A percentile compares a stretch with the other conserved stretches of the same genome.
Evolutionary conservation across 306 rosid genomes (phyloP).

Genomic region (Cicer cuneatum): DNA sequence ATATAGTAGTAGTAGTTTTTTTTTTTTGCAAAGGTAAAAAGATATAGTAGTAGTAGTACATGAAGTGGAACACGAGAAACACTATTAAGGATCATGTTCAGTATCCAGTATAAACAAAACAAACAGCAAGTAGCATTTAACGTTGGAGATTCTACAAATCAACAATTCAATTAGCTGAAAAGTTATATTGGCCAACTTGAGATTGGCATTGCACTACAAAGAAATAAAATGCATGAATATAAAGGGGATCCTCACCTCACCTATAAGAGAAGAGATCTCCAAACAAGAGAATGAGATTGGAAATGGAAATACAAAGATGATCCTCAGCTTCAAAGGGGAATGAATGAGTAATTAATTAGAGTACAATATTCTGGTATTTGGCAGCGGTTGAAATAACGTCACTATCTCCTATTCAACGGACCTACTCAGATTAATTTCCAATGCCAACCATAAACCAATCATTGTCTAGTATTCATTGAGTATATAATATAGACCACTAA

Average conservation of each 20-base stretch:
- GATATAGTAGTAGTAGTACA: neutral
- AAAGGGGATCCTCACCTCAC: constrained; percentile 18
- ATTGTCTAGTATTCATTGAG: neutral
- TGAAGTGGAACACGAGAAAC: neutral
- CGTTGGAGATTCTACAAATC: neutral
- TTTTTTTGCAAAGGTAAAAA: no score
- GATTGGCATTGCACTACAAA: neutral
- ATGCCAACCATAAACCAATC: constrained; percentile 29
- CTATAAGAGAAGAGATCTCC: constrained; percentile 22
- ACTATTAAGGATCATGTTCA: no score
- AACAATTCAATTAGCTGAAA: neutral
- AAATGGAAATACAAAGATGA: neutral
- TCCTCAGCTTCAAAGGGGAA: neutral
- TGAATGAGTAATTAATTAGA: neutral
- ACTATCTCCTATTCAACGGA: neutral
- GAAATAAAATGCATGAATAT: neutral
- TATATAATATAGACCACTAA: neutral
- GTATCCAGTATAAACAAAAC: no score
- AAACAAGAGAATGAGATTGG: constrained; percentile 18
- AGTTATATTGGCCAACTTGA: neutral
- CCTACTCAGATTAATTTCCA: constrained; percentile 20
- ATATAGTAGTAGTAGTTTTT: no score
- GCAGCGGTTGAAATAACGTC: constrained; percentile 28
- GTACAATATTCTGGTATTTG: constrained; percentile 6
- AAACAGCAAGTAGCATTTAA: neutral